Percentiles rank a stretch among this genome's conserved stretches.
Evolutionary conservation across 2,329 filamentous ascomycete species (phyloP).

Genomic region (Fusarium metavorans): DNA sequence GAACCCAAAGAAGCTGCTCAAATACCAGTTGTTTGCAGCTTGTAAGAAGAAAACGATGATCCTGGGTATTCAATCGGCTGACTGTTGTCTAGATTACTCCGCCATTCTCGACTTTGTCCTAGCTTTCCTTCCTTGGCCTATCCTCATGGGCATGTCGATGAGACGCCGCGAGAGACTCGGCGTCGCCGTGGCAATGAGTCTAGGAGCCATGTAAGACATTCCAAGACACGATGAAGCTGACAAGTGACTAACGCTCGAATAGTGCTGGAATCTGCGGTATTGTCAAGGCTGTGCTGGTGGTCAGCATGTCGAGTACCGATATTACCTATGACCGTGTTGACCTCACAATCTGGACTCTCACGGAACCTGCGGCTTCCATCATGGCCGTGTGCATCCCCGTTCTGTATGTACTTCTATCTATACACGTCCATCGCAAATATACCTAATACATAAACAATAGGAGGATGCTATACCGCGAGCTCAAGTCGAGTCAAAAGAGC

Average conservation of each 20-base stretch:
- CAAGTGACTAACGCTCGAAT: slow-evolving; percentile 6
- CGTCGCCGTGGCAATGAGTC: slow-evolving; percentile 52
- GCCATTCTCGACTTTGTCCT: slow-evolving; percentile 50
- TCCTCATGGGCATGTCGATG: slow-evolving; percentile 50
- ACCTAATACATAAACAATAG: slow-evolving; percentile 38
- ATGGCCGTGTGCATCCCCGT: slow-evolving; percentile 52
- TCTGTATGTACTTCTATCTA: slow-evolving; percentile 39
- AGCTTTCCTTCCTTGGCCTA: slow-evolving; percentile 50
- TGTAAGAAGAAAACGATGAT: slow-evolving; percentile 35
- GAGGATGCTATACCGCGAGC: slow-evolving; percentile 50
- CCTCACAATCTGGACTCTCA: slow-evolving; percentile 51
- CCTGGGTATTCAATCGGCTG: not conserved
- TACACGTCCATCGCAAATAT: not conserved
- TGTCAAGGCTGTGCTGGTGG: slow-evolving; percentile 50
- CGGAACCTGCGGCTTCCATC: slow-evolving; percentile 51
- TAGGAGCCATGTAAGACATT: slow-evolving; percentile 48
- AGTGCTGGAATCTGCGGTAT: slow-evolving; percentile 50
- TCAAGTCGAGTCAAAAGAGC: slow-evolving; percentile 47
- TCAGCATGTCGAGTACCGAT: slow-evolving; percentile 48
- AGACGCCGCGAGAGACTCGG: slow-evolving; percentile 49
- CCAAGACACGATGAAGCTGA: not conserved
- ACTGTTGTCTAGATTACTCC: slow-evolving; percentile 47
- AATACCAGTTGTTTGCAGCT: slow-evolving; percentile 48
- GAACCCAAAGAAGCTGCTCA: slow-evolving; percentile 41
- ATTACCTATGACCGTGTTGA: slow-evolving; percentile 51